Evolutionary conservation across 106 monocot species (phyloP).

Genomic region (Dendrobium catenatum): DNA sequence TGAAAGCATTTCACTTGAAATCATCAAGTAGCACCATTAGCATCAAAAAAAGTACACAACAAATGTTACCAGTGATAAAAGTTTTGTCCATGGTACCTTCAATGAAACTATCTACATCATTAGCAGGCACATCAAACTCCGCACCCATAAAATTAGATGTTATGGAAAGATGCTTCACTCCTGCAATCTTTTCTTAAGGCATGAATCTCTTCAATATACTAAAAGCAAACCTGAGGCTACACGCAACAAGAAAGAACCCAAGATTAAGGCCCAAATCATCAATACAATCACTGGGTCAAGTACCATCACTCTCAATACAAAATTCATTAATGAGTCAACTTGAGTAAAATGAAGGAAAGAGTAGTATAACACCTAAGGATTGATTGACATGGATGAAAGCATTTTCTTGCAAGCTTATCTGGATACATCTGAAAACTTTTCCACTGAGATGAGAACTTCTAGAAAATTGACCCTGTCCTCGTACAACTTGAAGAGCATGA

Average conservation of each 20-base stretch:
- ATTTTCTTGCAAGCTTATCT: constrained; percentile 68
- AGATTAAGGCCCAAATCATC: neutral
- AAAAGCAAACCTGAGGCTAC: constrained; percentile 55
- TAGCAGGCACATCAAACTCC: constrained; percentile 89
- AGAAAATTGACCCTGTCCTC: constrained; percentile 43
- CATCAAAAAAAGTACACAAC: neutral
- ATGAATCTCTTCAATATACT: constrained; percentile 68
- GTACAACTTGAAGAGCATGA: constrained; percentile 87
- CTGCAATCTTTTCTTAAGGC: constrained; percentile 72
- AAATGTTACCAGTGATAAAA: neutral
- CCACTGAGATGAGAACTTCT: constrained; percentile 41
- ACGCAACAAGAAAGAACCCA: neutral
- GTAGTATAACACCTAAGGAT: too few relatives aligned
- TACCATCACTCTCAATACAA: too few relatives aligned
- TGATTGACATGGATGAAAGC: constrained; percentile 68
- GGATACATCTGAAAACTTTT: constrained; percentile 43
- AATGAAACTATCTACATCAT: constrained; percentile 51
- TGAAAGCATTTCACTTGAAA: neutral
- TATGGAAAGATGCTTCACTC: constrained; percentile 58
- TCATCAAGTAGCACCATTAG: neutral
- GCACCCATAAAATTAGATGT: constrained; percentile 88
- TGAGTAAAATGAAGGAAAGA: too few relatives aligned
- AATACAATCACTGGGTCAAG: too few relatives aligned
- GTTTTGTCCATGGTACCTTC: constrained; percentile 43
- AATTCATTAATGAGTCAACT: too few relatives aligned